These are phyloP conservation scores for Aspergillus eucalypticola DNA, from an alignment of 2,329 filamentous ascomycete species.

Conservation along the genomic window DNA sequence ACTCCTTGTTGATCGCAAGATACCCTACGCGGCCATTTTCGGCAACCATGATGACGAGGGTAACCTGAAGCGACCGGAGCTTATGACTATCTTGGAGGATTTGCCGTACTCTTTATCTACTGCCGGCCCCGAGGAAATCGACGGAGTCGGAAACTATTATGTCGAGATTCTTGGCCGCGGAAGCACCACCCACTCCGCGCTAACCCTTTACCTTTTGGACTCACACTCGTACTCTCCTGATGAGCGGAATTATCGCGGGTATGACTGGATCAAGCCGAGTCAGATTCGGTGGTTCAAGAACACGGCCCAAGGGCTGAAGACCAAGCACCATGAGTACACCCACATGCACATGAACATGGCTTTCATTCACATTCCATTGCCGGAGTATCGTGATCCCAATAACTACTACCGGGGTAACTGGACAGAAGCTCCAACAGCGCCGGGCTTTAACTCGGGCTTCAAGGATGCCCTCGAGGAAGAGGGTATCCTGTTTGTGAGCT, in stretches of 20 bases:
- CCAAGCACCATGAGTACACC: slow-evolving; percentile 78
- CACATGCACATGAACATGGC: slow-evolving; percentile 93
- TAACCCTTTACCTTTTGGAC: slow-evolving; percentile 94
- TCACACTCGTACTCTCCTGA: slow-evolving; percentile 91
- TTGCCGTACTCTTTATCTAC: slow-evolving; percentile 87
- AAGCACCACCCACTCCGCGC: slow-evolving; percentile 77
- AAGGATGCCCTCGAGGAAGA: slow-evolving; percentile 83
- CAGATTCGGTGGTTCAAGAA: slow-evolving; percentile 94
- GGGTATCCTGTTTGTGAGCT: slow-evolving; percentile 82
- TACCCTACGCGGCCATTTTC: slow-evolving; percentile 92
- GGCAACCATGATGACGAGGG: slow-evolving; percentile 97
- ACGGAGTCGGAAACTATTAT: slow-evolving; percentile 92
- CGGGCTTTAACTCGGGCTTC: slow-evolving; percentile 88
- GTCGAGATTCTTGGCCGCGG: slow-evolving; percentile 84
- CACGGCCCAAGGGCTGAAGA: slow-evolving; percentile 72
- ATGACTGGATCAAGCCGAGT: slow-evolving; percentile 93
- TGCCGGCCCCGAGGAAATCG: slow-evolving; percentile 77
- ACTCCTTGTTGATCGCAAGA: slow-evolving; percentile 79
- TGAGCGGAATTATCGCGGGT: slow-evolving; percentile 83
- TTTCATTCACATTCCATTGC: slow-evolving; percentile 95
- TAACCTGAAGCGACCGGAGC: slow-evolving; percentile 69
- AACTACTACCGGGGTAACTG: slow-evolving; percentile 68
- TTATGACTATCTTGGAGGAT: slow-evolving; percentile 84
- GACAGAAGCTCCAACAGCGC: slow-evolving; percentile 83
- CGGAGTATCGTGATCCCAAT: slow-evolving; percentile 72